A percentile compares a stretch with the other conserved stretches of the same genome.
Evolutionary conservation across 176 grass and related monocot species (phyloP).

Genomic region (Pharus latifolius): DNA sequence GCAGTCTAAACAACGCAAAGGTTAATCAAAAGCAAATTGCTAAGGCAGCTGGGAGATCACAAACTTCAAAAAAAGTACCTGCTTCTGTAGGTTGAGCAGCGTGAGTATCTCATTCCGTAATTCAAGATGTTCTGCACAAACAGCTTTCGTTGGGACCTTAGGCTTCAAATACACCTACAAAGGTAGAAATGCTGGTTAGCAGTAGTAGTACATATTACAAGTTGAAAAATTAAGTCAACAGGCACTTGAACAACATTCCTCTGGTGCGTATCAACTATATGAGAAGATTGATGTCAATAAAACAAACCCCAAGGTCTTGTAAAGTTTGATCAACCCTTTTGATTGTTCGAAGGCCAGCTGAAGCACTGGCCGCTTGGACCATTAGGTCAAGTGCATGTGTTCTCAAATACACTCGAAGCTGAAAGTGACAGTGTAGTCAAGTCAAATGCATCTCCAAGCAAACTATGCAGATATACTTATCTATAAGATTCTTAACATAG

Average conservation of each 20-base stretch:
- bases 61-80: conserved; percentile 37
- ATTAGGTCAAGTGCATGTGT: conserved; percentile 92
- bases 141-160: conserved; percentile 94
- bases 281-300: conserved; percentile 3
- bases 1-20: neutral
- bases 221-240: neutral
- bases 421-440: conserved; percentile 21
- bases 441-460: conserved; percentile 28
- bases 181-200: conserved; percentile 5
- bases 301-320: conserved; percentile 84
- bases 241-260: neutral
- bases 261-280: neutral
- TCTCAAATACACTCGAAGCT: conserved; percentile 92
- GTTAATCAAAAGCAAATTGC: neutral
- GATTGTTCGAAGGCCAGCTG: conserved; percentile 80
- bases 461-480: neutral
- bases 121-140: conserved; percentile 95
- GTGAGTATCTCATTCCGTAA: conserved; percentile 96
- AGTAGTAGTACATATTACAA: neutral
- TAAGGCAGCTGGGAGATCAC: neutral
- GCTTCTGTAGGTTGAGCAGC: conserved; percentile 94
- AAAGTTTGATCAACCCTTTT: conserved; percentile 89
- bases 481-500: neutral
- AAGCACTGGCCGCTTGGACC: conserved; percentile 77
- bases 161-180: conserved; percentile 92